Conservation (phyloP, 106 monocot genomes). For the Phalaenopsis aphrodite region DNA sequence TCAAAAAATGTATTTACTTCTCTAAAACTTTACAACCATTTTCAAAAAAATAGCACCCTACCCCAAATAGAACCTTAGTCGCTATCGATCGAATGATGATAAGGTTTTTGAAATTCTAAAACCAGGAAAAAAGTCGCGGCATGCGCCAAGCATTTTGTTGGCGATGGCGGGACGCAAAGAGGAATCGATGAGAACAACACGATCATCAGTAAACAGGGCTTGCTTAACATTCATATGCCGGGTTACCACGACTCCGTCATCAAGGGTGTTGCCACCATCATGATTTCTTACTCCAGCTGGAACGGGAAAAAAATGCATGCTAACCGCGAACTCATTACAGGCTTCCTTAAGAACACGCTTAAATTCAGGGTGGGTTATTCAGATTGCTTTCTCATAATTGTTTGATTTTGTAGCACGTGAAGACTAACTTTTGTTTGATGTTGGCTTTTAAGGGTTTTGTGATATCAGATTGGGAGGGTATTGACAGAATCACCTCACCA, state of each 20-base stretch:
- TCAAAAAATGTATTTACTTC: too few relatives aligned
- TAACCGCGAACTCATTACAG: constrained; percentile 28
- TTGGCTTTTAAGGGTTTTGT: constrained; percentile 54
- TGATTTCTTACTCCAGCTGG: constrained; percentile 39
- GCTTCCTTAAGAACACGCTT: constrained; percentile 35
- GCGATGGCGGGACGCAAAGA: constrained; percentile 34
- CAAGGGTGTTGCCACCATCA: constrained; percentile 43
- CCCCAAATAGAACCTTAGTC: too few relatives aligned
- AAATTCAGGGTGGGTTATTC: constrained; percentile 20
- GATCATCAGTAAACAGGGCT: constrained; percentile 12
- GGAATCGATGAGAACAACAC: constrained; percentile 45
- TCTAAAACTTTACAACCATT: too few relatives aligned
- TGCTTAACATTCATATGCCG: constrained; percentile 42
- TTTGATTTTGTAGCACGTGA: not conserved
- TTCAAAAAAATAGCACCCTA: too few relatives aligned
- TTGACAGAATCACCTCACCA: constrained; percentile 54
- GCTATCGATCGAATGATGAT: too few relatives aligned
- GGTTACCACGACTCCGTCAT: constrained; percentile 28
- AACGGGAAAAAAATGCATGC: constrained; percentile 38
- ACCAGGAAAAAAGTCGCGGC: constrained; percentile 26
- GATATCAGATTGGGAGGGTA: constrained; percentile 70
- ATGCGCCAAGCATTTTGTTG: constrained; percentile 33
- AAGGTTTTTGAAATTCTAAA: not conserved
- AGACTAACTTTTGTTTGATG: not conserved
- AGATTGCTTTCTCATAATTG: not conserved